Evolutionary conservation across 2,329 filamentous ascomycete species (phyloP), one percentile per base, ranked within the genome.

Genomic region (Stachybotrys elegans): DNA sequence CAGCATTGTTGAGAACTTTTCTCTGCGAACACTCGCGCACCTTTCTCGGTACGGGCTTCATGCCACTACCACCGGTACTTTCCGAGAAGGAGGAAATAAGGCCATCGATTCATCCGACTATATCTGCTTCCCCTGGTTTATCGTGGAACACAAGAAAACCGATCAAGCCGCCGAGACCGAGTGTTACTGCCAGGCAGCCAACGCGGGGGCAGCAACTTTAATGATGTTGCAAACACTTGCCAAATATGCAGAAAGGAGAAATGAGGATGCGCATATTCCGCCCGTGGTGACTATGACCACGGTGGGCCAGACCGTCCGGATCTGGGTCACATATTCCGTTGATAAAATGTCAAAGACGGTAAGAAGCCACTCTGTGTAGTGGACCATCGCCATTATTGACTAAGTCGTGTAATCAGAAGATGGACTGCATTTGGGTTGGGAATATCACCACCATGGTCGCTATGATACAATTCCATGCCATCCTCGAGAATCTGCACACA

Each of bases 401-500:
- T 40, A 36, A 42, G 36, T 22, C 9, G 13, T 13, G 5, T 22
- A 27, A 22, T 13, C 22, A 52, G 51, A 46, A 42, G 22, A 51
- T 51, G 49, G 42, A 45, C 9, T 48, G 47, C 22, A 46, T 51
- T 23, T 52, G 51, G 51, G 42, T 41, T 11, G 51, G 51, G 14
- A 40, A 51, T 23, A 22, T 51, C 32, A 52, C 43, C 7, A 11
- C 11, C n/a, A 40, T 50, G 20, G 23, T 48, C 22, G 43, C 49
- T 35, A 40, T 51, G 8, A 42, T 49, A 17, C 29, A 48, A 20
- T 29, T 52, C 14, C 38, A 42, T 36, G 44, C 49, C 7, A 48
- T 52, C n/a, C 45, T 52, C 13, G 45, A 52, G 16, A 52, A 52
- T 39, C 41, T 48, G 6, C 45, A 49, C 22, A 52, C 47, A 4